Conservation (phyloP, 345 rosid genomes). For the Limnanthes douglasii region DNA sequence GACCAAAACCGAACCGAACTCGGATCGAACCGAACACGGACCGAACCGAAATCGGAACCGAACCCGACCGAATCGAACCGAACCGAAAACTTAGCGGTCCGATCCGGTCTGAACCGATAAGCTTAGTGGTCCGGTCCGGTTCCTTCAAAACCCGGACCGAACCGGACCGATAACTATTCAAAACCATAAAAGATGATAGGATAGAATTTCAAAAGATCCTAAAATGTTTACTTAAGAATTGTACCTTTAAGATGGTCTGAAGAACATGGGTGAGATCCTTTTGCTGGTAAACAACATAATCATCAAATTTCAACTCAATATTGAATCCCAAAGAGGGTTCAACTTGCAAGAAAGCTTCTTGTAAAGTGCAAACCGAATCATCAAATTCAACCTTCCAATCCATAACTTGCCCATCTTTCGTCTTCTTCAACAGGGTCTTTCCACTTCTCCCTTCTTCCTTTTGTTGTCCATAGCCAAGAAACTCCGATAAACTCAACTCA, state of each 20-base stretch:
- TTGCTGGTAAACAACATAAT: constrained; percentile 42
- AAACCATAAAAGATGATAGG: neutral
- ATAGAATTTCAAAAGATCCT: too few species aligned
- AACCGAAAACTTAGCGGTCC: too few species aligned
- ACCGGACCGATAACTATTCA: too few species aligned
- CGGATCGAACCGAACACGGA: too few species aligned
- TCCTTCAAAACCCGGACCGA: too few species aligned
- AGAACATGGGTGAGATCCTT: constrained; percentile 45
- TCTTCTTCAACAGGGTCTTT: constrained; percentile 48
- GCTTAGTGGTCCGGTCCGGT: too few species aligned
- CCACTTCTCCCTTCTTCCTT: constrained; percentile 29
- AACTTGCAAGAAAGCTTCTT: constrained; percentile 68
- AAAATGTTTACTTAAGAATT: neutral
- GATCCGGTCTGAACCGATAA: too few species aligned
- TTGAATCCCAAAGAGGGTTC: constrained; percentile 67
- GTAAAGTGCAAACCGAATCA: constrained; percentile 61
- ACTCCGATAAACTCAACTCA: constrained; percentile 50
- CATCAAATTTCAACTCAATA: constrained; percentile 86
- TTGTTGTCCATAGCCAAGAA: constrained; percentile 66
- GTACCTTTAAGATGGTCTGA: constrained; percentile 44
- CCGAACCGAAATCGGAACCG: too few species aligned
- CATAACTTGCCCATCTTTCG: constrained; percentile 57
- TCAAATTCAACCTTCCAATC: constrained; percentile 59
- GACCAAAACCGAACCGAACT: too few species aligned
- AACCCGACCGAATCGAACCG: too few species aligned